Evolutionary conservation across 2,329 filamentous ascomycete genomes (phyloP), one percentile per base, ranked within the genome.

Genomic region (Orbilia oligospora): DNA sequence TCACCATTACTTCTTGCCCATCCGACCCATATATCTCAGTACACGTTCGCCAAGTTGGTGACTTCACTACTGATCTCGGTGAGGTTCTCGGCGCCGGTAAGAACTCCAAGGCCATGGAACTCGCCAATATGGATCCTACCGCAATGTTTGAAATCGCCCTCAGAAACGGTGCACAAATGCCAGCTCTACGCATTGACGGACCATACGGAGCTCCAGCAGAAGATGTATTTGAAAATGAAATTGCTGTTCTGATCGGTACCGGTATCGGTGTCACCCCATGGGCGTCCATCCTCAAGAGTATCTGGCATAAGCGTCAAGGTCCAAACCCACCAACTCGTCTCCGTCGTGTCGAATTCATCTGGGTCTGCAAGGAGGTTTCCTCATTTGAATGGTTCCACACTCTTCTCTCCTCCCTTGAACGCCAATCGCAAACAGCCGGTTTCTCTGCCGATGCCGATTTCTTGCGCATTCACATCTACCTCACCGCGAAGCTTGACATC

Each of bases 341-440:
- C 56, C 92, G 94, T 76, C 92, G 96, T 84, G 95, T 99, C 36
- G 96, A 99, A 85, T 99, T 99, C 85, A 97, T 99, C 87, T 99
- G 96, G 96, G 91, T 98, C 65, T 97, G 95, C 88, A 96, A 93
- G 84, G 94, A 97, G 83, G 97, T 94, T 0, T 92, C 90, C 38
- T 97, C 94, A 0, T 99, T 99, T 83, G 96, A 98, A 86, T 99
- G 96, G 96, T 98, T 99, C 87, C 96, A 99, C 84, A 94, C 92
- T 0, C 90, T 99, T 0, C 89, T 99, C 16, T 93, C 92, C 0
- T 97, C 93, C 0, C 91, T 99, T 22, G 96, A 99, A 85, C 88
- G 91, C 41, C 96, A 99, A 84, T 94, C 92, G 63, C 89, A 91
- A 82, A 90, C 90, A 3, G 90, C 56, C 36, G 91, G 90, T 71